Base-by-base conservation (phyloP, 108 stramenopile species). In the Aurantiochytrium sp. region DNA sequence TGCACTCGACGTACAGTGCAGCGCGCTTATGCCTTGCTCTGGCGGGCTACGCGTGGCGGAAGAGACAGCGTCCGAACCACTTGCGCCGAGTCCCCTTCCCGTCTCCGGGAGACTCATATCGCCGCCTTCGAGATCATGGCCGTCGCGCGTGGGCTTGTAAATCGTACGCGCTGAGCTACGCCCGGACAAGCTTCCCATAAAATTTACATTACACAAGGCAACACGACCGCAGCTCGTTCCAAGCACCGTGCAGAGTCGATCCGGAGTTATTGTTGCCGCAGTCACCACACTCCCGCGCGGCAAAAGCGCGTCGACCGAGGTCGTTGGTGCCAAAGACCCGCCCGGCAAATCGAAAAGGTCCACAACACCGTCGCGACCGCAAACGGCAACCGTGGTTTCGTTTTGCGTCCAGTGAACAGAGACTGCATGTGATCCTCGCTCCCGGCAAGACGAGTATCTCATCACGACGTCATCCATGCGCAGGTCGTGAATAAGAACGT, bases 211-310 rank as follows among this genome's bases (percentile, higher is more conserved):
- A 45, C 45, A 47, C 45, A 83, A 23, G 28, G 45, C 8, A 14
- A 83, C 76, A 21, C 51, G 45, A 6, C 76, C 76, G 76, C 76
- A 83, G 28, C 76, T 83, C 49, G 76, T 83, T 6, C 76, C 76
- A 55, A 83, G 76, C n/a, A 83, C 76, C 3, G 76, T 45, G 28
- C 76, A 83, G 6, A 83, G 76, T 6, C 76, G 76, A 23, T 83
- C 76, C 51, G 76, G 76, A 55, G 76, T 83, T 8, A 83, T 12
- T 23, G 51, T 23, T 14, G 76, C 45, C 19, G 49, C 45, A 8
- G 76, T 83, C 25, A 83, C 76, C 12, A 25, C 12, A 23, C 76
- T 83, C 51, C 51, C 76, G 19, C 25, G 49, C 45, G 76, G 76
- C 16, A 83, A 12, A 6, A 83, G 45, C 6, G 76, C 76, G 51